Evolutionary conservation across 2,329 filamentous ascomycete species (phyloP), one percentile per base, ranked within the genome.

Genomic region (Paracorniculantispora psalliotae): DNA sequence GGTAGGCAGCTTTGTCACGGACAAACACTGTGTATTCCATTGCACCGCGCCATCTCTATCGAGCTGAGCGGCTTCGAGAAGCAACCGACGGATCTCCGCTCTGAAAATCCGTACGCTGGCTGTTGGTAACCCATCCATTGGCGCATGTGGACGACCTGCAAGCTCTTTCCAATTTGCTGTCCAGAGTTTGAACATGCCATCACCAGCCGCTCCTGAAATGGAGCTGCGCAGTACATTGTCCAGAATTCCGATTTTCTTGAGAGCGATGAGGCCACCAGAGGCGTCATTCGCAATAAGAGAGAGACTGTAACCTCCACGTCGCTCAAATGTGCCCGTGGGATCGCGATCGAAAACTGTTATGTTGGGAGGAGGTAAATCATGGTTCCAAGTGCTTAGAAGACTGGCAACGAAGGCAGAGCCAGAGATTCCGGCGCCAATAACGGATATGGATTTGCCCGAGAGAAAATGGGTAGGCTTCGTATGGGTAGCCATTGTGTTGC

Each of bases 301-400:
- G 17, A 78, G 63, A 13, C 69, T 73, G 63, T 77, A 78, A 15
- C 70, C 73, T 52, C 75, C 69, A 6, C 74, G 68, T 15, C 68
- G 64, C 3, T 64, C 60, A 17, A 59, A 63, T 2, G 66, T 59
- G 19, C 74, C 68, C 39, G 65, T 59, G 12, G 67, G 61, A 54
- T 79, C 75, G 26, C 77, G 74, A 26, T 80, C 77, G 62, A 75
- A 77, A 51, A 79, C 68, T 48, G 67, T 64, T 47, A 79, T 66
- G 4, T 62, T 66, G 1, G 76, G 76, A 0, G 69, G 67, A 23
- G 64, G 61, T 35, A 66, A 51, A 0, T 58, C 54, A 2, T 67
- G 60, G n/a, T 69, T 61, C 73, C 76, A 79, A 3, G 72, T 68
- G 52, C 73, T 73, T 35, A 67, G 69, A 9, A 80, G 66, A 15